A percentile compares a stretch with the other conserved stretches of the same genome.
These are phyloP conservation scores for Gastroboletus turbinatus DNA, from an alignment of 1,284 basidiomycete species.

Conservation along the genomic window DNA sequence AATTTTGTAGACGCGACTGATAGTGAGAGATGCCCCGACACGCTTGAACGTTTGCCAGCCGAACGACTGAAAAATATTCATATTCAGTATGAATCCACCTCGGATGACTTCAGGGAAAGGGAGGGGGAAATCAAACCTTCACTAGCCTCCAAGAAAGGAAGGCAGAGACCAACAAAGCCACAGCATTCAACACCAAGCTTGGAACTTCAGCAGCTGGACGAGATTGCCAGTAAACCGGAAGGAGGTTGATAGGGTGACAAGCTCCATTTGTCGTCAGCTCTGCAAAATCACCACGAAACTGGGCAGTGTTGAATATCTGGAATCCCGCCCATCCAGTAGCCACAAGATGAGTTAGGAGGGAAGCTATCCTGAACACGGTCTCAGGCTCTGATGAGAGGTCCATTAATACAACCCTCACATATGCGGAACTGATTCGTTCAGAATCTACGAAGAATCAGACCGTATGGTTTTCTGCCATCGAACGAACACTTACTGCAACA, in stretches of 20 bases:
- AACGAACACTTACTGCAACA: conserved; percentile 48
- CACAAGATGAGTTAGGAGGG: conserved; percentile 68
- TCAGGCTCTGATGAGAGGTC: not conserved
- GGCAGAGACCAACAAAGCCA: conserved; percentile 57
- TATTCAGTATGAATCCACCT: not conserved
- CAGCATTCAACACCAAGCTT: conserved; percentile 62
- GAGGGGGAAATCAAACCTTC: conserved; percentile 46
- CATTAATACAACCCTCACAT: conserved; percentile 39
- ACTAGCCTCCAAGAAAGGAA: conserved; percentile 73
- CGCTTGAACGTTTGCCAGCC: conserved; percentile 86
- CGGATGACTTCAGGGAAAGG: not conserved
- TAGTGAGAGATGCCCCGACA: conserved; percentile 71
- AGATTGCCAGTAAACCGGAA: conserved; percentile 59
- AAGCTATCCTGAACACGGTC: conserved; percentile 45
- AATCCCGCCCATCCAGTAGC: conserved; percentile 70
- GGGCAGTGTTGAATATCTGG: conserved; percentile 58
- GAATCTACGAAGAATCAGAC: conserved; percentile 34
- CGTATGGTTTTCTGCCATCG: not conserved
- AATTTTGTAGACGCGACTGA: conserved; percentile 72
- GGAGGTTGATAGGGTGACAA: conserved; percentile 53
- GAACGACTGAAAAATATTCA: conserved; percentile 48
- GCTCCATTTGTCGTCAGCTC: conserved; percentile 61
- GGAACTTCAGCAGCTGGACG: conserved; percentile 59
- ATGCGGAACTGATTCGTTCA: conserved; percentile 82
- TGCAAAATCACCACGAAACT: conserved; percentile 57